These are phyloP conservation scores for Liquidambar formosana DNA, from an alignment of 164 flowering plant species.

Conservation along the genomic window DNA sequence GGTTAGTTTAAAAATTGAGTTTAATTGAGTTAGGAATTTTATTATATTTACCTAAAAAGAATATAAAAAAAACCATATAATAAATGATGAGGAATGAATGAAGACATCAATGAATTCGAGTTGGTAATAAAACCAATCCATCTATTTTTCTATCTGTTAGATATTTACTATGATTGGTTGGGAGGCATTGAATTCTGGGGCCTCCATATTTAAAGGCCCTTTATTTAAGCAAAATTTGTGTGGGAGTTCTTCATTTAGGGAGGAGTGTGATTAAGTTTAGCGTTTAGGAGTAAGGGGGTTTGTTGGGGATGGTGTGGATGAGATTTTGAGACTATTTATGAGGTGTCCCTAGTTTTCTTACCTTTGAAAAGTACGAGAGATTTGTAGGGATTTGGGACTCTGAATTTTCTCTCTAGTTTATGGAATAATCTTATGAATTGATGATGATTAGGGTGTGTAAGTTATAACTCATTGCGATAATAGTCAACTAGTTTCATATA, in stretches of 20 bases:
- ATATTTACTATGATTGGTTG: constrained; percentile 7
- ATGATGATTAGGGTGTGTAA: not conserved
- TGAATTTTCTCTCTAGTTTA: not conserved
- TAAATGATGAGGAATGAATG: not conserved
- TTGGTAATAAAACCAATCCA: not conserved
- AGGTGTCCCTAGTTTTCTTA: not conserved
- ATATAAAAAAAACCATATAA: not conserved
- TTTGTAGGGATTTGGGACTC: constrained; percentile 21
- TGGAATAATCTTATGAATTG: not conserved
- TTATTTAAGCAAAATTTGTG: not conserved
- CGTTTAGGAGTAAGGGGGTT: not conserved
- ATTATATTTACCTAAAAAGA: not conserved
- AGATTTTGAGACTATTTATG: constrained; percentile 19
- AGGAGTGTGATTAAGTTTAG: no score
- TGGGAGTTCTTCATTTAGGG: constrained; percentile 3
- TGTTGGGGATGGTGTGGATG: constrained; percentile 22
- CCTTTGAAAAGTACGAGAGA: constrained; percentile 17
- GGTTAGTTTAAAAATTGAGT: not conserved
- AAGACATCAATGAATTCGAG: no score
- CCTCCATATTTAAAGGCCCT: not conserved
- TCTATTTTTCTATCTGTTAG: not conserved
- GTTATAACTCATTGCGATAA: not conserved
- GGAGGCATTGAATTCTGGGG: not conserved
- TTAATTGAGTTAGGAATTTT: not conserved
- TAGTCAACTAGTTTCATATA: no score